Percentiles rank a stretch among this genome's conserved stretches.
These are phyloP conservation scores for Trichoderma citrinoviride DNA, from an alignment of 2,329 filamentous ascomycete genomes.

Conservation along the genomic window DNA sequence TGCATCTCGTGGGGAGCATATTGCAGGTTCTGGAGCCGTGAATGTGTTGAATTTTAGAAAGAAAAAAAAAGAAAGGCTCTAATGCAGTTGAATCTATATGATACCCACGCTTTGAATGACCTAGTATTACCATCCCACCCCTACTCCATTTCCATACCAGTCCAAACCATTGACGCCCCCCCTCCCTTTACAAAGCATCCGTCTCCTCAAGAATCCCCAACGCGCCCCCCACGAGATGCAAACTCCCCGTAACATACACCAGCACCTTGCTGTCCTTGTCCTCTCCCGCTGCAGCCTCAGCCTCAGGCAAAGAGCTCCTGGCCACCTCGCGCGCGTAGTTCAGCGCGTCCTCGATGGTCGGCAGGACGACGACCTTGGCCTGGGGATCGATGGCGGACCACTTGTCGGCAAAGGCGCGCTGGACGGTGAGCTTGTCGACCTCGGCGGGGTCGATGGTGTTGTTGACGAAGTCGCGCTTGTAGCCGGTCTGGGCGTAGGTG, in stretches of 20 bases:
- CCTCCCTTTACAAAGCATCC: constrained; percentile 39
- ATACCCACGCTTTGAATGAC: background rate
- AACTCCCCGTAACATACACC: constrained; percentile 59
- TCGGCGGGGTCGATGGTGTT: constrained; percentile 51
- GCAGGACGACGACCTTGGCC: constrained; percentile 46
- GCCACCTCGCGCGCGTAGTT: constrained; percentile 39
- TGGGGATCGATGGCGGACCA: constrained; percentile 49
- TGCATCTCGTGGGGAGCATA: constrained; percentile 79
- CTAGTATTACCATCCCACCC: background rate
- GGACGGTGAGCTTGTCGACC: constrained; percentile 51
- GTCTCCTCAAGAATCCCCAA: constrained; percentile 49
- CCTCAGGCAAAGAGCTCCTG: constrained; percentile 27
- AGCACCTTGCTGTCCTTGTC: constrained; percentile 38
- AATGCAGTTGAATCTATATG: background rate
- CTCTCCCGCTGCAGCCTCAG: too few species aligned
- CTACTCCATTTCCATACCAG: background rate
- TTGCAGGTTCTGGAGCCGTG: constrained; percentile 65
- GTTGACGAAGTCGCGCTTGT: constrained; percentile 59
- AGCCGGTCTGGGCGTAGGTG: constrained; percentile 50
- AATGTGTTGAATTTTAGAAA: background rate
- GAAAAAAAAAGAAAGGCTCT: background rate
- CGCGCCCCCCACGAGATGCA: constrained; percentile 60
- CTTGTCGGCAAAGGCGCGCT: constrained; percentile 51
- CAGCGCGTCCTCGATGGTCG: constrained; percentile 57
- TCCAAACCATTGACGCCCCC: background rate